These are phyloP conservation scores for Mucor velutinosus DNA, from an alignment of 371 early-diverging fungal species.

Conservation along the genomic window DNA sequence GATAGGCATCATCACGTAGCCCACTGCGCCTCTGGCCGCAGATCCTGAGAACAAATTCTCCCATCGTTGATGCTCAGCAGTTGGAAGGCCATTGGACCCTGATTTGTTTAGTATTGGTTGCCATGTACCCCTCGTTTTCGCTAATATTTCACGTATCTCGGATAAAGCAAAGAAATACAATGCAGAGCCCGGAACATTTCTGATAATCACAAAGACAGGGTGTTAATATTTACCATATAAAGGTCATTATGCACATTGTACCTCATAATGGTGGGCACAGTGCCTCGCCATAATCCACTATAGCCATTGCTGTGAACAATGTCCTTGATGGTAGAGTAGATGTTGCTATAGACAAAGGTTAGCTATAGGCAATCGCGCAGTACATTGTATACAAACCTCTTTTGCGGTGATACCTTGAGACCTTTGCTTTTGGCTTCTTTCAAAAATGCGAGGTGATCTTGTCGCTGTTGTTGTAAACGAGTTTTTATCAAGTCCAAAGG, in stretches of 20 bases:
- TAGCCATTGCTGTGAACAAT: constrained; percentile 68
- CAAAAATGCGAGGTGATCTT: constrained; percentile 54
- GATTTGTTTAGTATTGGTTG: constrained; percentile 30
- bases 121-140: constrained; percentile 38
- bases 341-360: constrained; percentile 40
- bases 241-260: constrained; percentile 25
- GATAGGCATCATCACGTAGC: constrained; percentile 92
- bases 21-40: constrained; percentile 81
- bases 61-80: constrained; percentile 30
- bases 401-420: constrained; percentile 31
- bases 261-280: constrained; percentile 82
- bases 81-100: constrained; percentile 11
- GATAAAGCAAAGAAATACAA: constrained; percentile 75
- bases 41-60: constrained; percentile 83
- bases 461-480: constrained; percentile 74
- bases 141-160: constrained; percentile 49
- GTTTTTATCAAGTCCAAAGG: constrained; percentile 94
- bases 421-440: constrained; percentile 46
- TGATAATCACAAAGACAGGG: constrained; percentile 10
- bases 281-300: constrained; percentile 91
- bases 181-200: constrained; percentile 88
- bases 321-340: constrained; percentile 57
- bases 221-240: not conserved
- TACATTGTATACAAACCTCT: constrained; percentile 18
- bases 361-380: not conserved